Percentiles rank a stretch among this genome's conserved stretches.
Evolutionary conservation across 2,329 filamentous ascomycete species (phyloP).

Genomic region (Penicillium concentricum): DNA sequence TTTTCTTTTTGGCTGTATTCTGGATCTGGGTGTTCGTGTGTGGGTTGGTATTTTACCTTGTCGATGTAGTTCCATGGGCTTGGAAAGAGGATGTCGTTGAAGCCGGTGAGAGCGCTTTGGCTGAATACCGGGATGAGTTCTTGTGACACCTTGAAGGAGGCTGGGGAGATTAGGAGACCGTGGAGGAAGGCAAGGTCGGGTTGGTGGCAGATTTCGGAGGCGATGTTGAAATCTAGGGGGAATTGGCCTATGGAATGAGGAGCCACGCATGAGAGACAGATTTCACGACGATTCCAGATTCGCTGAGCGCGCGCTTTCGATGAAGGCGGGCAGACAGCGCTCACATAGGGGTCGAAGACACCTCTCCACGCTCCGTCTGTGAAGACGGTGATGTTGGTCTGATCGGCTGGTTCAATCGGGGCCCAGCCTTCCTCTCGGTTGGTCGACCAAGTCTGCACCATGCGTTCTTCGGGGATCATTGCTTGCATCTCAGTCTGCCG

Average conservation of each 20-base stretch:
- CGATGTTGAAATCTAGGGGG: conserved; percentile 62
- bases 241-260: conserved; percentile 68
- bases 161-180: conserved; percentile 67
- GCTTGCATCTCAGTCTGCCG: conserved; percentile 24
- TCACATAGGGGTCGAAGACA: conserved; percentile 44
- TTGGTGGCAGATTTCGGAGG: conserved; percentile 71
- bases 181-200: conserved; percentile 73
- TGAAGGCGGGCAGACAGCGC: conserved; percentile 60
- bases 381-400: conserved; percentile 38
- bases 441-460: conserved; percentile 36
- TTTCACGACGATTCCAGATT: conserved; percentile 62
- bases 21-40: conserved; percentile 51
- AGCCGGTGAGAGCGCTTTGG: conserved; percentile 68
- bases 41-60: conserved; percentile 54
- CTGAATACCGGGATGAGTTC: conserved; percentile 74
- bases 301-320: conserved; percentile 60
- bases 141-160: conserved; percentile 61
- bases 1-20: conserved; percentile 63
- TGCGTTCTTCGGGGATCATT: conserved; percentile 18
- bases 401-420: conserved; percentile 35
- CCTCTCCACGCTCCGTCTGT: conserved; percentile 41
- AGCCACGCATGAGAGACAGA: conserved; percentile 63
- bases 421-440: conserved; percentile 41
- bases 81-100: conserved; percentile 75
- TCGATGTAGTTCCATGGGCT: conserved; percentile 61